Percentiles rank a stretch among this genome's conserved stretches.
phyloP scores from a whole-genome alignment of 306 rosid genomes.

The Citrullus amarus region DNA sequence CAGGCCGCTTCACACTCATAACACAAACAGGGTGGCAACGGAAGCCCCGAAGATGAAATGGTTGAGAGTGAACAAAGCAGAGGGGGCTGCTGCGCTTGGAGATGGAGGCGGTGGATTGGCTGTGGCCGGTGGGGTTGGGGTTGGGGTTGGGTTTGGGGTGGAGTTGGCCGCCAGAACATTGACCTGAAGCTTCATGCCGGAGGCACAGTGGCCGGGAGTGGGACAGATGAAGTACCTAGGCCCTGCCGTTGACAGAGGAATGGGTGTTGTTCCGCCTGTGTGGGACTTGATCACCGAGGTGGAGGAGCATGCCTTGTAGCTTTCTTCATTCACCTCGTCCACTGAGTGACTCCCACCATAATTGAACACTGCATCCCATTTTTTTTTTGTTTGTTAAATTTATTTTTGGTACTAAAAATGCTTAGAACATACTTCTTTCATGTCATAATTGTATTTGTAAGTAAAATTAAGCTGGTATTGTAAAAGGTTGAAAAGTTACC shows the following conservation, averaged over 20 bases:
- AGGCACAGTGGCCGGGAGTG: slow-evolving; percentile 22
- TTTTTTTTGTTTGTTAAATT: no score
- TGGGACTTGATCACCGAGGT: slow-evolving; percentile 13
- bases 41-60: slow-evolving; percentile 26
- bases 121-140: slow-evolving; percentile 25
- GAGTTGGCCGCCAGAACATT: slow-evolving; percentile 29
- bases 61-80: slow-evolving; percentile 13
- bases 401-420: no score
- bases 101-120: slow-evolving; percentile 22
- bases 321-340: slow-evolving; percentile 19
- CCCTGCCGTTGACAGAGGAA: slow-evolving; percentile 22
- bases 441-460: no score
- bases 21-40: slow-evolving; percentile 20
- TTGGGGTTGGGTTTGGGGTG: slow-evolving; percentile 13
- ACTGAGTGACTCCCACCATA: slow-evolving; percentile 29
- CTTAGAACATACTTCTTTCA: no score
- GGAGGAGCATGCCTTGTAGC: slow-evolving; percentile 30
- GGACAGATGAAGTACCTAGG: slow-evolving; percentile 46
- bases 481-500: slow-evolving; percentile 17
- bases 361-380: slow-evolving; percentile 34
- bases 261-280: slow-evolving; percentile 17
- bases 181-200: slow-evolving; percentile 50
- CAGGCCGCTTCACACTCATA: slow-evolving; percentile 29
- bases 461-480: no score
- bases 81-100: slow-evolving; percentile 18